These are phyloP conservation scores for Calonectria ilicicola DNA, from an alignment of 2,329 filamentous ascomycete species.

Conservation along the genomic window DNA sequence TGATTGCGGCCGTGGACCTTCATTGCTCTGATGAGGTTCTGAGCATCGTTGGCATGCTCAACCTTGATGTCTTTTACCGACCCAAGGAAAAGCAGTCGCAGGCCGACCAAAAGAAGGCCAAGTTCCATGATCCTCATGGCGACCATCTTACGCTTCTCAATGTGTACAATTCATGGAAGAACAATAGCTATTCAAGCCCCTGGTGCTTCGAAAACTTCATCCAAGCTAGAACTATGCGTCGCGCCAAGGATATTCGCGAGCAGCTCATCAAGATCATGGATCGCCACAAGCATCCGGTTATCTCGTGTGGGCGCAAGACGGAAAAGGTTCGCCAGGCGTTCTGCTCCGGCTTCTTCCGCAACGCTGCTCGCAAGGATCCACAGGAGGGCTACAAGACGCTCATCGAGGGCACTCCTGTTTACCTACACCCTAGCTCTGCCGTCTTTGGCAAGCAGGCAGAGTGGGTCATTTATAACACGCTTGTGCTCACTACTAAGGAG, in stretches of 20 bases:
- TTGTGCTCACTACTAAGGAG: slow-evolving; percentile 95
- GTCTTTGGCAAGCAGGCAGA: slow-evolving; percentile 96
- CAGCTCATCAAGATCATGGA: slow-evolving; percentile 96
- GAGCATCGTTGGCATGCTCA: slow-evolving; percentile 94
- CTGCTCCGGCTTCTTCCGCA: slow-evolving; percentile 95
- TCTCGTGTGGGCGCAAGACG: slow-evolving; percentile 89
- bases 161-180: slow-evolving; percentile 98
- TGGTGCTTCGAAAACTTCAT: slow-evolving; percentile 99
- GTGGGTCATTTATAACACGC: slow-evolving; percentile 92
- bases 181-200: slow-evolving; percentile 81
- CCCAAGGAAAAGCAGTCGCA: slow-evolving; percentile 97
- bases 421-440: slow-evolving; percentile 91
- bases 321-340: slow-evolving; percentile 88
- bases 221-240: slow-evolving; percentile 87
- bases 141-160: slow-evolving; percentile 96
- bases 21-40: slow-evolving; percentile 94
- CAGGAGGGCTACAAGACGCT: slow-evolving; percentile 98
- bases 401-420: slow-evolving; percentile 93
- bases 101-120: slow-evolving; percentile 96
- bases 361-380: slow-evolving; percentile 93
- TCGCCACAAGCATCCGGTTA: slow-evolving; percentile 84
- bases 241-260: slow-evolving; percentile 91
- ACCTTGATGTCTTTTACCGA: slow-evolving; percentile 90
- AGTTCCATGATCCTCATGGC: slow-evolving; percentile 95
- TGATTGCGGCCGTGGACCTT: slow-evolving; percentile 89